Evolutionary conservation across 2,329 filamentous ascomycete species (phyloP), one percentile per base, ranked within the genome.

Genomic region (Alternaria conjuncta): DNA sequence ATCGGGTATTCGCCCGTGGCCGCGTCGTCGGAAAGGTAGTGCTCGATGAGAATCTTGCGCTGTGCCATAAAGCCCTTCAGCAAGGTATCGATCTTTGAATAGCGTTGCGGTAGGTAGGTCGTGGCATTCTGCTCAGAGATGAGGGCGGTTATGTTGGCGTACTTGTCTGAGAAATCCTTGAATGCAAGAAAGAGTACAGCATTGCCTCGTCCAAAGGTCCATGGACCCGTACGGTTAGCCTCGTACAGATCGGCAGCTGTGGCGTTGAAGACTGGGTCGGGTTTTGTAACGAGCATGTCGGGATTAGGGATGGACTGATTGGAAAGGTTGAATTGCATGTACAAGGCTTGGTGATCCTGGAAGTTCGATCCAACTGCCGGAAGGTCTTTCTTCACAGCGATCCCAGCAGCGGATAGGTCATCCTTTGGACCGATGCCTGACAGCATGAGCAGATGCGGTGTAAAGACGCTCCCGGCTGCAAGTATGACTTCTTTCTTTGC

Each of bases 391-490:
- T 58, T 62, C 3, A 63, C 43, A 0, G 21, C 5, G 10, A 72
- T 70, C 0, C 49, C 50, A n/a, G 60, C 54, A n/a, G 57, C 51
- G 6, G 44, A 43, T 11, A 69, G 55, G 4, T 62, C 23, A 5
- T 61, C 58, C 23, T 57, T 55, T 1, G 65, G 8, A 5, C 88
- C 88, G 28, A 90, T 83, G 0, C 88, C 88, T 0, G 86, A 88
- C 2, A 89, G 78, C 68, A 90, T 88, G 3, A 90, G 80, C 4
- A 90, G 74, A 71, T 89, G 86, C 0, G 89, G 88, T 0, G 87
- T 87, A 63, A 87, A 82, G n/a, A 90, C 78, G 7, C 66, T 47
- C 21, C 81, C 84, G 2, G 88, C 88, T 1, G 86, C 86, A 2
- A 90, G 71, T 26, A 90, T 83, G 7, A 90, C 82, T 67, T 90